Evolutionary conservation across 202 grass and related monocot genomes (phyloP).

Genomic region (Zoysia matrella): DNA sequence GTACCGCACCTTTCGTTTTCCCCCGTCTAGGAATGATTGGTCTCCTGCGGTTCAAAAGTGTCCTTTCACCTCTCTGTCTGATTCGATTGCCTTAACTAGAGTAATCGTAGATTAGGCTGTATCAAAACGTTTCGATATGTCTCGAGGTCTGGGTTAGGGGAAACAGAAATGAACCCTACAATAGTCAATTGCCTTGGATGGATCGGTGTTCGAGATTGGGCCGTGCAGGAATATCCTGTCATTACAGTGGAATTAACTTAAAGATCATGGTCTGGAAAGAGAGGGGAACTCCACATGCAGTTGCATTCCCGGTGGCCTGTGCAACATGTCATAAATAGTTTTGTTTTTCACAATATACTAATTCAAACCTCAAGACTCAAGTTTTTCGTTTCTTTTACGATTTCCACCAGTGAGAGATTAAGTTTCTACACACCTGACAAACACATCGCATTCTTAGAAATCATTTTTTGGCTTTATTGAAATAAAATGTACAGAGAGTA

Average conservation of each 20-base stretch:
- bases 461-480: background rate
- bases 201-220: background rate
- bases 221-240: background rate
- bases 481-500: background rate
- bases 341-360: background rate
- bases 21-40: background rate
- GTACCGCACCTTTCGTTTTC: conserved; percentile 20
- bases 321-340: background rate
- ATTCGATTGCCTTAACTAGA: background rate
- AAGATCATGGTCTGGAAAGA: background rate
- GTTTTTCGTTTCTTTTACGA: background rate
- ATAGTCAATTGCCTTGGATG: background rate
- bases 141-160: background rate
- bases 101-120: background rate
- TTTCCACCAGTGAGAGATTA: background rate
- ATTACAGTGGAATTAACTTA: conserved; percentile 3
- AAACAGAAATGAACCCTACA: background rate
- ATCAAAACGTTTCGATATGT: background rate
- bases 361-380: background rate
- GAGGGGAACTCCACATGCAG: background rate
- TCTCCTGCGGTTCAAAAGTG: background rate
- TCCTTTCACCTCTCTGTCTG: too few relatives aligned
- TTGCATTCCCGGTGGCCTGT: background rate
- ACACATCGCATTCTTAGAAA: background rate
- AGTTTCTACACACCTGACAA: background rate